Base-by-base conservation (phyloP, 805 yeast species). In the Candida boidinii region DNA sequence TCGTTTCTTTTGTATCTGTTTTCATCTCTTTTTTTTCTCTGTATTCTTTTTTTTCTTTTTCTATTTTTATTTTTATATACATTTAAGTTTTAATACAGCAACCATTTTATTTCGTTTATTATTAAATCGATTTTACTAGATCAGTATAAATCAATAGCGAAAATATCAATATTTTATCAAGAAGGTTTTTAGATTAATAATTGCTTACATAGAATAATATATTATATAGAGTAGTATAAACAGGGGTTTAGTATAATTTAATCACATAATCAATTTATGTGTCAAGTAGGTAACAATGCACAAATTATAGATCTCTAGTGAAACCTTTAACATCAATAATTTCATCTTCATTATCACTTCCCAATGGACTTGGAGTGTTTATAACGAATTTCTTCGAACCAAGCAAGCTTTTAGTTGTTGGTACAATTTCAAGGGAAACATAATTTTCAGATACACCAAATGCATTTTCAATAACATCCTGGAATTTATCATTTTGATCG, bases 321-420 rank as follows among this genome's bases (percentile, higher is more conserved):
- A 37, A 48, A 18, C 59, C 60, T 22, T 51, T 41, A 17, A 54
- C 44, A 34, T 49, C 54, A 21, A 54, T 51, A 31, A 49, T 40
- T 14, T 36, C 45, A 31, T 44, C 51, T 26, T 31, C 20, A 21
- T 31, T 35, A 14, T 29, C 39, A 22, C 40, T 43, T 14, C 26
- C 26, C 17, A 34, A 36, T 8, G 31, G 37, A 5, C 56, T 47
- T n/a, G 52, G 40, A 0, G 51, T 44, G 27, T 49, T 46, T 9
- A 54, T 39, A 12, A 52, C 29, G 33, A 54, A 52, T n/a, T 37
- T 28, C 17, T 35, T 39, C 8, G 31, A 26, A n/a, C 41, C 27
- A 13, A 42, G 31, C 12, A 47, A 26, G 4, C 39, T 41, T 12
- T 31, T 25, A 9, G 11, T 10, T 16, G 12, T 5, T 7, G 60